Percentiles rank a stretch among this genome's conserved stretches.
Evolutionary conservation across 306 rosid genomes (phyloP).

Genomic region (Parietaria judaica): DNA sequence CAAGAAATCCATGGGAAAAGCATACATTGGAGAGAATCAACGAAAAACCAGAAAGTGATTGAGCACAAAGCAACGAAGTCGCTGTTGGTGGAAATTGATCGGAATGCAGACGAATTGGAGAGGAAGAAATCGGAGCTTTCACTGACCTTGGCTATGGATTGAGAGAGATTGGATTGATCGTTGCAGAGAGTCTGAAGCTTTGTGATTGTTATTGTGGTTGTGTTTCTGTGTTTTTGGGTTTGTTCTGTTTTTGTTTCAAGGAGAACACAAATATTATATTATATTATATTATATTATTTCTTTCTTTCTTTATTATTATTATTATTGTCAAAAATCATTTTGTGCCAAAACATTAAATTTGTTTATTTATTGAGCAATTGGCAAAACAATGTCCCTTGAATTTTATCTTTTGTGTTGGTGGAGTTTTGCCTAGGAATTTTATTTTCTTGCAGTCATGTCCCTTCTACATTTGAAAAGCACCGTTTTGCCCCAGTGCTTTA

Average conservation of each 20-base stretch:
- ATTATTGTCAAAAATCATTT: neutral
- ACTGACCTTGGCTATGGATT: constrained; percentile 67
- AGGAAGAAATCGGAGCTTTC: constrained; percentile 13
- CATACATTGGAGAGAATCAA: neutral
- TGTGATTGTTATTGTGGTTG: constrained; percentile 36
- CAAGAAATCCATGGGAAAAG: too few relatives aligned
- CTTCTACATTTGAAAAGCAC: too few relatives aligned
- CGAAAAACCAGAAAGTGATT: constrained; percentile 25
- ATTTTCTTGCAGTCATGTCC: too few relatives aligned
- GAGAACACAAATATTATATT: too few relatives aligned
- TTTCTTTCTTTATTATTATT: constrained; percentile 19
- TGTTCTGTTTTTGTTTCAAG: constrained; percentile 11
- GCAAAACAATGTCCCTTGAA: too few relatives aligned
- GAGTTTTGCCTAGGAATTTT: too few relatives aligned
- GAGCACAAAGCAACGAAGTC: constrained; percentile 6
- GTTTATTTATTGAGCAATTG: too few relatives aligned
- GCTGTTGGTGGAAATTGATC: constrained; percentile 16
- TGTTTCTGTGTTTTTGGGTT: constrained; percentile 25
- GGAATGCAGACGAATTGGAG: constrained; percentile 16
- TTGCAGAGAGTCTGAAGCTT: constrained; percentile 37
- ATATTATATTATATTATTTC: constrained; percentile 20
- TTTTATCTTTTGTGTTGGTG: too few relatives aligned
- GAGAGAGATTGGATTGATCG: constrained; percentile 39
- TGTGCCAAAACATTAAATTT: too few relatives aligned
- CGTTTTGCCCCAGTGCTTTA: too few relatives aligned